Percentiles rank a stretch among this genome's conserved stretches.
Conservation (phyloP, 2,329 filamentous ascomycete genomes). For the Ophiostoma sp. region DNA sequence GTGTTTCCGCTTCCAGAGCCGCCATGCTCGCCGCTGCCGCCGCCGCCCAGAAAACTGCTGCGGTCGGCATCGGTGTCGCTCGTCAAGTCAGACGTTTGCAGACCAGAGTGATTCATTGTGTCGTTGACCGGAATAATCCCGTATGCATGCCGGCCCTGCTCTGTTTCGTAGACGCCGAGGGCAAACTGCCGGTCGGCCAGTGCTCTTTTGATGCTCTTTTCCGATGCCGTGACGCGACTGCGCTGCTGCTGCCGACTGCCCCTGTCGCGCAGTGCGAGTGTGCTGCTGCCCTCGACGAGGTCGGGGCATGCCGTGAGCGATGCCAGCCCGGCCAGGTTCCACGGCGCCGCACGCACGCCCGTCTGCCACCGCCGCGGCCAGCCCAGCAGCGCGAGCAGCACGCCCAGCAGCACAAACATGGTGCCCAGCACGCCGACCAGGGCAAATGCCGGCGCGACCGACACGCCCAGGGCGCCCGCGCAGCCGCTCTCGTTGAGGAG, state of each 20-base stretch:
- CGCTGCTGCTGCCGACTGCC: conserved; percentile 4
- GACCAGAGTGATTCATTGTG: conserved; percentile 14
- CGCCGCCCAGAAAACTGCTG: background rate
- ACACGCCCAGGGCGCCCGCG: conserved; percentile 36
- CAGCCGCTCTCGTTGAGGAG: conserved; percentile 33
- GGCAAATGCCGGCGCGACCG: conserved; percentile 32
- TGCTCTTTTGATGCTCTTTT: conserved; percentile 26
- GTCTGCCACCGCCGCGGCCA: conserved; percentile 32
- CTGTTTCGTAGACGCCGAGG: conserved; percentile 32
- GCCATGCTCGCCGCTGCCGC: background rate
- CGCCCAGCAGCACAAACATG: conserved; percentile 32
- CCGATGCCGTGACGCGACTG: conserved; percentile 26
- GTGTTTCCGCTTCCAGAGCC: background rate
- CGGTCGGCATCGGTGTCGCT: background rate
- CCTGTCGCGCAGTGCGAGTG: background rate
- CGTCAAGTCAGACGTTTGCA: background rate
- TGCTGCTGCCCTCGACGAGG: conserved; percentile 27
- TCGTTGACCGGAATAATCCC: conserved; percentile 33
- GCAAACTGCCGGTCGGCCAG: conserved; percentile 31
- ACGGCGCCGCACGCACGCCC: conserved; percentile 39
- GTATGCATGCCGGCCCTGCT: conserved; percentile 31
- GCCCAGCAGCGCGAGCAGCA: conserved; percentile 32
- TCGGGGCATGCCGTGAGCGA: conserved; percentile 34
- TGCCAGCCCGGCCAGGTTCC: conserved; percentile 38
- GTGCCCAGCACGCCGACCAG: conserved; percentile 34